Evolutionary conservation across 1,284 basidiomycete genomes (phyloP).

Genomic region (Fomes fomentarius): DNA sequence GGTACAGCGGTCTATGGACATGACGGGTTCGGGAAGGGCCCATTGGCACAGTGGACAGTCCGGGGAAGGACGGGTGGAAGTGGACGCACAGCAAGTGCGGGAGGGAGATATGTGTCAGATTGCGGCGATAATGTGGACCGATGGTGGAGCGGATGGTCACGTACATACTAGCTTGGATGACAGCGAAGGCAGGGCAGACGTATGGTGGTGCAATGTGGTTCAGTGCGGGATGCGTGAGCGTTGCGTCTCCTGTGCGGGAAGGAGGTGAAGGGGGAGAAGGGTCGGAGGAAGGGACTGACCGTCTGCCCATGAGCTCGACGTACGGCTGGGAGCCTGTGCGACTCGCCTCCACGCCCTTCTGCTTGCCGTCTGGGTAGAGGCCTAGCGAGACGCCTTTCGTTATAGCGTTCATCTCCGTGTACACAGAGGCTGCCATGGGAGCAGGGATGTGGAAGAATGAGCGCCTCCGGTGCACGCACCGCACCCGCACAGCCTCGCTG

Average conservation of each 20-base stretch:
- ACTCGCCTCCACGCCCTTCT: slow-evolving; percentile 54
- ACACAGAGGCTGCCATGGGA: slow-evolving; percentile 71
- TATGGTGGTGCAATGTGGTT: slow-evolving; percentile 2
- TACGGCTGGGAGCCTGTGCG: slow-evolving; percentile 83
- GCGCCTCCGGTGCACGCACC: slow-evolving; percentile 15
- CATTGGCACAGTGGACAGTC: background rate
- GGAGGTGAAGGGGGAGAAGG: slow-evolving; percentile 1
- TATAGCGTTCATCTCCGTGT: slow-evolving; percentile 90
- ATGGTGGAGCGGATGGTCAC: slow-evolving; percentile 26
- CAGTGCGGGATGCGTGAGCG: slow-evolving; percentile 2
- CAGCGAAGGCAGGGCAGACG: background rate
- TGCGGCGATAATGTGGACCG: slow-evolving; percentile 6
- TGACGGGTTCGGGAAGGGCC: background rate
- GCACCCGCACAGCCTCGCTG: slow-evolving; percentile 23
- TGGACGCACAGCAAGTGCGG: background rate
- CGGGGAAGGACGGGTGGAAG: background rate
- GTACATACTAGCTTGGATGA: slow-evolving; percentile 50
- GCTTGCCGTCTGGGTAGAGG: slow-evolving; percentile 60
- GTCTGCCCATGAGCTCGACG: slow-evolving; percentile 87
- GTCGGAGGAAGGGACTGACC: slow-evolving; percentile 49
- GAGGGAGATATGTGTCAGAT: slow-evolving; percentile 4
- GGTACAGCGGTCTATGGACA: slow-evolving; percentile 74
- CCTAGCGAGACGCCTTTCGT: slow-evolving; percentile 85
- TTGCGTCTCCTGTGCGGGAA: slow-evolving; percentile 9
- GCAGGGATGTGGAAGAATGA: slow-evolving; percentile 6